Percentiles rank a stretch among this genome's conserved stretches.
Conservation (phyloP, 148 eudicot genomes). For the Rhododendron henanense region DNA sequence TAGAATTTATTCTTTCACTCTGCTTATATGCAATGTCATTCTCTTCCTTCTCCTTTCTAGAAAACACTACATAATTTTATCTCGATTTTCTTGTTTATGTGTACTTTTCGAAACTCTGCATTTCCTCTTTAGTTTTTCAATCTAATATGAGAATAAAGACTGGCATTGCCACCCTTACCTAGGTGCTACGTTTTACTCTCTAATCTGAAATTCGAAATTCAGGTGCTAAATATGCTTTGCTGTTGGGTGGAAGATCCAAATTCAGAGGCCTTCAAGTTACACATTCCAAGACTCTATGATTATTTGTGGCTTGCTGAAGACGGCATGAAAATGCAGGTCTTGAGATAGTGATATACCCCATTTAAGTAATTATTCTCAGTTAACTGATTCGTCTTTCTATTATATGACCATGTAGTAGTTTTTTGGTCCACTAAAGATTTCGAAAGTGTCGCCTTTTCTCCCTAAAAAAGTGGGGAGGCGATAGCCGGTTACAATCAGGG, state of each 20-base stretch:
- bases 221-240: constrained; percentile 73
- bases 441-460: too few relatives aligned
- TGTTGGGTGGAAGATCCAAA: constrained; percentile 98
- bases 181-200: background rate
- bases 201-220: constrained; percentile 1
- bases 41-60: background rate
- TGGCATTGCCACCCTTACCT: background rate
- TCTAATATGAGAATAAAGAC: background rate
- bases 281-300: constrained; percentile 84
- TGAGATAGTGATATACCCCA: constrained; percentile 4
- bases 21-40: background rate
- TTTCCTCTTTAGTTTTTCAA: background rate
- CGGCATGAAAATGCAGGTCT: constrained; percentile 99
- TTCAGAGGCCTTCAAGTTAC: constrained; percentile 97
- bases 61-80: background rate
- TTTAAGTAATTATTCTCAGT: background rate
- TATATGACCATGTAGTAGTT: background rate
- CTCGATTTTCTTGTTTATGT: background rate
- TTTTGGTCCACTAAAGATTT: background rate
- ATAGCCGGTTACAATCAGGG: too few relatives aligned
- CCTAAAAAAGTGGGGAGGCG: too few relatives aligned
- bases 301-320: constrained; percentile 98
- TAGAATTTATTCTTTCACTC: background rate
- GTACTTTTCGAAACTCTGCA: background rate
- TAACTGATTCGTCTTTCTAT: background rate